Evolutionary conservation across 805 yeast species (phyloP), one percentile per base, ranked within the genome.

Genomic region (Candida ovalis): DNA sequence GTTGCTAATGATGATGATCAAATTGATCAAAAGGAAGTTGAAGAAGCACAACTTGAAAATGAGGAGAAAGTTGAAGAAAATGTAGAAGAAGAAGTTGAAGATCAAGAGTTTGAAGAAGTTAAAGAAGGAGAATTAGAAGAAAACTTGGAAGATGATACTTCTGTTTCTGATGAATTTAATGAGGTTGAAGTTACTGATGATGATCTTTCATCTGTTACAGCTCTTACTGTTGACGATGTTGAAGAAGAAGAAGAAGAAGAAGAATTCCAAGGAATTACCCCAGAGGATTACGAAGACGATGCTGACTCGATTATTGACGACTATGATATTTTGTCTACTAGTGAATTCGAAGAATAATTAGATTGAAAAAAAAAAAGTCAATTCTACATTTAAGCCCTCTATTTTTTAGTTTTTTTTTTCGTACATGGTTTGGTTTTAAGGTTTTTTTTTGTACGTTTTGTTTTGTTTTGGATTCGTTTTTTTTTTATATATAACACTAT

Each of bases 321-420:
- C 17, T 58, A 56, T 42, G 64, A 60, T 41, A 53, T 60, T 32
- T 49, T 60, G 12, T 60, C 64, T 2, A 36, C 53, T 19, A 55
- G 51, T 21, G 63, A 59, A 32, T 56, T 49, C 25, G 57, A 55
- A 3, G 51, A 50, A 19, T 38, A 35, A 13, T 42, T 33, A 12
- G 28, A 30, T 10, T 30, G 35, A 8, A 30, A 30, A 30, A 12
- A 5, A 10, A 12, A 30, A 30, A 6, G 15, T 30, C 5, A 12
- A 15, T 12, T 5, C 12, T 10, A 30, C 35, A 30, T 24, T n/a
- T 19, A 18, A 21, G 22, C 18, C 19, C n/a, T 33, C 13, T 17
- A 38, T 40, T 24, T 15, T 41, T 41, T 41, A 27, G 22, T 18
- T 23, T 35, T 28, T 38, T 7, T 37, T 37, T 17, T 19, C 6